These are phyloP conservation scores for Ilyonectria destructans DNA, from an alignment of 2,329 filamentous ascomycete species.

Conservation along the genomic window DNA sequence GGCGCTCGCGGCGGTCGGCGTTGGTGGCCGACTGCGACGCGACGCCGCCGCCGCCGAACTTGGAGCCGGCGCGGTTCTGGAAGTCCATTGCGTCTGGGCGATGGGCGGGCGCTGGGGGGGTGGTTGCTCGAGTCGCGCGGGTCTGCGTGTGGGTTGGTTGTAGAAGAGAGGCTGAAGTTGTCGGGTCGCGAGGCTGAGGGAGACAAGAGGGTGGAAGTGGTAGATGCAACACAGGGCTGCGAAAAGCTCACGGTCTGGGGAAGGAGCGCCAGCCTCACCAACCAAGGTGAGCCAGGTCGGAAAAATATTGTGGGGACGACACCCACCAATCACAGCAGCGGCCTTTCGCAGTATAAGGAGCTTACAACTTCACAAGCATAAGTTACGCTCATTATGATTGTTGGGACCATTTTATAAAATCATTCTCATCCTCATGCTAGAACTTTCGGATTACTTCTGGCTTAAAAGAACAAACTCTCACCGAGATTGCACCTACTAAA, in stretches of 20 bases:
- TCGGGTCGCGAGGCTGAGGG: constrained; percentile 35
- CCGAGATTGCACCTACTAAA: neutral
- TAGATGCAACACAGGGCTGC: constrained; percentile 17
- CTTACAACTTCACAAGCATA: neutral
- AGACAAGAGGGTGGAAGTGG: constrained; percentile 21
- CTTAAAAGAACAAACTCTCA: neutral
- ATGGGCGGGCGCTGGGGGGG: neutral
- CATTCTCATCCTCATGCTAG: neutral
- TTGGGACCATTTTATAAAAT: neutral
- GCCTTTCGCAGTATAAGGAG: neutral
- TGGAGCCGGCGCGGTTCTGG: constrained; percentile 95
- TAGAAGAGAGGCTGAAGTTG: neutral
- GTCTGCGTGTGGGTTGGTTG: neutral
- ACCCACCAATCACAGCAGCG: constrained; percentile 40
- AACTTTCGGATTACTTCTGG: neutral
- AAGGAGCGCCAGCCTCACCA: constrained; percentile 25
- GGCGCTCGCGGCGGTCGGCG: constrained; percentile 95
- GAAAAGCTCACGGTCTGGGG: constrained; percentile 40
- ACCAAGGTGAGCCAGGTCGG: constrained; percentile 19
- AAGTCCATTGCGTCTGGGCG: constrained; percentile 72
- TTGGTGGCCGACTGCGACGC: constrained; percentile 95
- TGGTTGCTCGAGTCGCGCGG: neutral
- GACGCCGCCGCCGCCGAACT: constrained; percentile 97
- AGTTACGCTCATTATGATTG: neutral
- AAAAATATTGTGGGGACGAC: neutral